phyloP scores from a whole-genome alignment of 257 asterid species.

The Solanum habrochaites region DNA sequence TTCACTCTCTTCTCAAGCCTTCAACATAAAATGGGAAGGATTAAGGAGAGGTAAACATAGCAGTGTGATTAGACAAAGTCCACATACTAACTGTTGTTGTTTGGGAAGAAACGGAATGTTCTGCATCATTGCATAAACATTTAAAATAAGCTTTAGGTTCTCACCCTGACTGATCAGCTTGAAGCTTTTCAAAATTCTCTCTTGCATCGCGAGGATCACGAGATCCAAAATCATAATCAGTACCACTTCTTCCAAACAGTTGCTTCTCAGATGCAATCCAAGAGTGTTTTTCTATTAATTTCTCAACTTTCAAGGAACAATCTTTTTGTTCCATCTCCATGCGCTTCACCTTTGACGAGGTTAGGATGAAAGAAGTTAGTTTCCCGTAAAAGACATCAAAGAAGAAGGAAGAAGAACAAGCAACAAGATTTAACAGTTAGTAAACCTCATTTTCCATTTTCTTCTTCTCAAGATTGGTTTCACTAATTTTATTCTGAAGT shows the following conservation, averaged over 20 bases:
- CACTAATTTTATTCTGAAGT: slow-evolving; percentile 57
- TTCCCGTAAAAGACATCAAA: not conserved
- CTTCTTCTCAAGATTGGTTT: slow-evolving; percentile 74
- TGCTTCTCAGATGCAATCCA: slow-evolving; percentile 96
- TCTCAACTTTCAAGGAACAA: slow-evolving; percentile 75
- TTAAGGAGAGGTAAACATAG: not conserved
- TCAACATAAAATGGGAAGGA: slow-evolving; percentile 10
- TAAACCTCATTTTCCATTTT: slow-evolving; percentile 88
- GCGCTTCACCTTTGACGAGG: slow-evolving; percentile 55
- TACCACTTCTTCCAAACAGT: slow-evolving; percentile 79
- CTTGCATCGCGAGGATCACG: slow-evolving; percentile 62
- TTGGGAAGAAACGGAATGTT: not conserved
- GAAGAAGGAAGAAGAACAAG: not conserved
- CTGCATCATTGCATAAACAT: not conserved
- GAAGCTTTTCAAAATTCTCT: slow-evolving; percentile 63
- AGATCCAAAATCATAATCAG: slow-evolving; percentile 87
- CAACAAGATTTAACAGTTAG: not conserved
- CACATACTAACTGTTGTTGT: not conserved
- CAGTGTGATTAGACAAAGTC: not conserved
- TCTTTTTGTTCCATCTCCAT: slow-evolving; percentile 87
- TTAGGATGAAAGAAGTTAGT: not conserved
- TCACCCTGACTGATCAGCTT: slow-evolving; percentile 87
- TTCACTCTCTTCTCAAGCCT: slow-evolving; percentile 98
- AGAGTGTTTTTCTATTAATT: slow-evolving; percentile 74
- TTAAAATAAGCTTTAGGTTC: slow-evolving; percentile 3